Conservation (phyloP, 345 rosid species). For the Cardamine chenopodiifolia region DNA sequence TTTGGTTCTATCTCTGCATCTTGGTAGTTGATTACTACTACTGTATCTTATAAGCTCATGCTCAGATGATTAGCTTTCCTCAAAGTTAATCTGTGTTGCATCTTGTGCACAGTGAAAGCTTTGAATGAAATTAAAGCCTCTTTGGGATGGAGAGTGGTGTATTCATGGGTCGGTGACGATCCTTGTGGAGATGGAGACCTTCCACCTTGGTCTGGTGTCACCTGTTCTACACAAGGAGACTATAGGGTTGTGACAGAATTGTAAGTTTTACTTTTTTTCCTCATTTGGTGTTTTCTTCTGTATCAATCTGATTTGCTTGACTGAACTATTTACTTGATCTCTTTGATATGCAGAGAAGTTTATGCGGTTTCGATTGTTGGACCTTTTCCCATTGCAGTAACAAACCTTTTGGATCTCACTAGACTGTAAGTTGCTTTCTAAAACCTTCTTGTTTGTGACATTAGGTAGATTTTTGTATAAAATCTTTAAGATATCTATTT, state of each 20-base stretch:
- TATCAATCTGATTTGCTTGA: background rate
- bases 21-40: background rate
- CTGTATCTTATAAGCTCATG: background rate
- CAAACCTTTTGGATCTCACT: slow-evolving; percentile 87
- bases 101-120: slow-evolving; percentile 71
- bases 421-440: slow-evolving; percentile 64
- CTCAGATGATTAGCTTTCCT: background rate
- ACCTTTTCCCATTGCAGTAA: slow-evolving; percentile 94
- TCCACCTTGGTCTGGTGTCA: slow-evolving; percentile 95
- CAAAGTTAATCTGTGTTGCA: background rate
- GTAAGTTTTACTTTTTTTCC: slow-evolving; percentile 45
- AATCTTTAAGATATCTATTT: background rate
- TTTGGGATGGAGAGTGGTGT: slow-evolving; percentile 95
- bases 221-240: slow-evolving; percentile 86
- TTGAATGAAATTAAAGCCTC: slow-evolving; percentile 96
- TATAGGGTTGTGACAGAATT: slow-evolving; percentile 87
- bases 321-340: slow-evolving; percentile 3
- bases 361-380: slow-evolving; percentile 96
- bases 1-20: background rate
- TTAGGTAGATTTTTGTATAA: background rate
- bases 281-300: background rate
- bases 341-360: slow-evolving; percentile 69
- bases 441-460: background rate
- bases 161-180: slow-evolving; percentile 97
- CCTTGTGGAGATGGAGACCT: slow-evolving; percentile 92